A percentile compares a stretch with the other conserved stretches of the same genome.
phyloP scores from a whole-genome alignment of 2,329 filamentous ascomycete species.

The Parastagonospora nodorum region DNA sequence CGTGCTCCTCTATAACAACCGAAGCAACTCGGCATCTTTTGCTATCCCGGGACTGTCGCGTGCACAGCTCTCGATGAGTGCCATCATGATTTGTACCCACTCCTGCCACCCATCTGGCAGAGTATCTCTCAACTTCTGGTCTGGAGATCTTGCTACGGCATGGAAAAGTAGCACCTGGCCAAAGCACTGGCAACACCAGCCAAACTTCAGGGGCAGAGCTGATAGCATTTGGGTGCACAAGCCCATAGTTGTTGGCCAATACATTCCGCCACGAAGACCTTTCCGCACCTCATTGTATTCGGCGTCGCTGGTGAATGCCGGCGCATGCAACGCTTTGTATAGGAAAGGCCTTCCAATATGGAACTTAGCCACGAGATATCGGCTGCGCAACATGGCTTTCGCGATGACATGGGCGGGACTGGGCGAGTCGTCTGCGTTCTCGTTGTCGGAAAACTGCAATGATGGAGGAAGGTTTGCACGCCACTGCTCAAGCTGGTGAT shows the following conservation, averaged over 20 bases:
- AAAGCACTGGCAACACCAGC: conserved; percentile 46
- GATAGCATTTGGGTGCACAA: conserved; percentile 44
- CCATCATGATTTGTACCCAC: conserved; percentile 45
- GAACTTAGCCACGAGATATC: conserved; percentile 46
- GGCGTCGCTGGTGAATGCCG: conserved; percentile 31
- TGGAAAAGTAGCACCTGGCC: conserved; percentile 44
- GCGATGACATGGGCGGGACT: conserved; percentile 46
- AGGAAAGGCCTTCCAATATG: conserved; percentile 46
- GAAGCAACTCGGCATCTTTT: conserved; percentile 42
- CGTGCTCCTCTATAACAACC: conserved; percentile 26
- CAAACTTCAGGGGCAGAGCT: conserved; percentile 44
- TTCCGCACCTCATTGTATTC: conserved; percentile 39
- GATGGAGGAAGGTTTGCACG: conserved; percentile 55
- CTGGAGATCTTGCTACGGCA: conserved; percentile 34
- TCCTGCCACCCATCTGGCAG: conserved; percentile 43
- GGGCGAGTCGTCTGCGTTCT: conserved; percentile 31
- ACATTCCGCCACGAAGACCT: conserved; percentile 41
- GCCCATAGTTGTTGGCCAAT: conserved; percentile 45
- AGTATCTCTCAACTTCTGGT: conserved; percentile 35
- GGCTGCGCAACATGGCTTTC: conserved; percentile 46
- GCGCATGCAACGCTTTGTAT: conserved; percentile 45
- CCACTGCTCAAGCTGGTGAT: conserved; percentile 62
- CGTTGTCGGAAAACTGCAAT: conserved; percentile 52
- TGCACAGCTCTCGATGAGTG: conserved; percentile 39
- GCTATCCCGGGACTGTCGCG: conserved; percentile 42